Evolutionary conservation across 345 rosid genomes (phyloP), one percentile per base, ranked within the genome.

Genomic region (Syzygium jambos): DNA sequence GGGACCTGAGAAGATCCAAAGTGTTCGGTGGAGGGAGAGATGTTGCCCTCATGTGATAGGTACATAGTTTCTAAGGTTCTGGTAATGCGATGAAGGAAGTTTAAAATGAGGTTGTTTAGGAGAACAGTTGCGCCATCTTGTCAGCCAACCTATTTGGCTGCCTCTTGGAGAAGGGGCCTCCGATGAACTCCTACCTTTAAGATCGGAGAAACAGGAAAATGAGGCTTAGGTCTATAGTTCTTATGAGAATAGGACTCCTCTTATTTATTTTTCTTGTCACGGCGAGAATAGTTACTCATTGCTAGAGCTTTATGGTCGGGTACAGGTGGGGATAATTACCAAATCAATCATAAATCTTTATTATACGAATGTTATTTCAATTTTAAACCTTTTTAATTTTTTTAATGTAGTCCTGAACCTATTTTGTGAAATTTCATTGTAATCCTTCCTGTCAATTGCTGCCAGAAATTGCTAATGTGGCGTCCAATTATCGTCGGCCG

Each of bases 21-120:
- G 88, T 43, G 95, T 88, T 93, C 88, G 96, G 95, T 92, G 93
- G 92, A 89, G 88, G 95, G 92, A 90, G 94, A 90, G 88, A 92
- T 87, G 93, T 85, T 87, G 87, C 84, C 87, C 88, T 95, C 93
- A 90, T 85, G 87, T 53, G 94, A 95, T 78, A 85, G 91, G 85
- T 41, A 93, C 96, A 89, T 95, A 87, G 52, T 95, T 92, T 92
- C 96, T 92, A 90, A 87, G 91, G 27, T 78, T 88, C 84, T 88
- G 22, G 86, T 41, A 53, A 34, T 53, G 55, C 59, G 38, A 52
- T 34, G n/a, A 41, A 84, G 49, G 43, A 84, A 38, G 14, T 80
- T 23, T 49, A 83, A 83, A 52, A 27, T 83, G 17, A 3, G 41
- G 41, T 29, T 84, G 12, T 84, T 30, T 51, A 2, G 27, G 57